These are phyloP conservation scores for Cryptococcus jaspeensis DNA, from an alignment of 1,284 basidiomycete species.

Conservation along the genomic window DNA sequence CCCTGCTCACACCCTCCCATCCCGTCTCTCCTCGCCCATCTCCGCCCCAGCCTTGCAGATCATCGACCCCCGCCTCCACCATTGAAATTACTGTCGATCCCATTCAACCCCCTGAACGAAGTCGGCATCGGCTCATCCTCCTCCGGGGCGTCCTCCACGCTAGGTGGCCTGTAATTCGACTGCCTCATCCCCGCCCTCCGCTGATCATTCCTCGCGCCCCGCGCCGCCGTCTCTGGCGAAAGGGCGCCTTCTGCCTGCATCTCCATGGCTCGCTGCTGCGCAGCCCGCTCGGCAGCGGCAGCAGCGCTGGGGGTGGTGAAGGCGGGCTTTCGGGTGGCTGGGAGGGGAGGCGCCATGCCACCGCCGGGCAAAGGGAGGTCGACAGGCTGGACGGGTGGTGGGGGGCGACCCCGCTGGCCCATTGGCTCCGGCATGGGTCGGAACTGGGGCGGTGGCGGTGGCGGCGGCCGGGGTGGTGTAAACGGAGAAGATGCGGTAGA, in stretches of 20 bases:
- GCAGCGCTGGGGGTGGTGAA: not conserved
- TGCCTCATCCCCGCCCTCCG: not conserved
- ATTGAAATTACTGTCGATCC: not conserved
- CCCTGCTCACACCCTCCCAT: too few species aligned
- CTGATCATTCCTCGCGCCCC: not conserved
- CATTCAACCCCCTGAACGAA: not conserved
- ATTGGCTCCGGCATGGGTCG: not conserved
- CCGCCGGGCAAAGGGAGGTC: not conserved
- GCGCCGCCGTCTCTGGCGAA: not conserved
- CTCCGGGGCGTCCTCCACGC: not conserved
- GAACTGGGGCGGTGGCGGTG: not conserved
- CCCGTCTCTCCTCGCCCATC: too few species aligned
- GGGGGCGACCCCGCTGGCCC: not conserved
- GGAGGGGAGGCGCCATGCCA: not conserved
- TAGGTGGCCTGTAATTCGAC: constrained; percentile 2
- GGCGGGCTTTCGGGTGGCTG: not conserved
- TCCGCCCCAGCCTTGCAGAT: too few species aligned
- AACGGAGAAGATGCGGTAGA: too few species aligned
- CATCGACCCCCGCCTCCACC: not conserved
- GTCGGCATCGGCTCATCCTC: not conserved
- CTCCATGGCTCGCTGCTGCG: not conserved
- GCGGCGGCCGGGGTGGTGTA: not conserved
- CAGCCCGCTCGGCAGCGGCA: not conserved
- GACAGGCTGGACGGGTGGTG: not conserved
- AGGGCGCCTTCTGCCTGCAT: not conserved